phyloP scores from a whole-genome alignment of 2,329 filamentous ascomycete genomes.

The Diaporthe nobilis region DNA sequence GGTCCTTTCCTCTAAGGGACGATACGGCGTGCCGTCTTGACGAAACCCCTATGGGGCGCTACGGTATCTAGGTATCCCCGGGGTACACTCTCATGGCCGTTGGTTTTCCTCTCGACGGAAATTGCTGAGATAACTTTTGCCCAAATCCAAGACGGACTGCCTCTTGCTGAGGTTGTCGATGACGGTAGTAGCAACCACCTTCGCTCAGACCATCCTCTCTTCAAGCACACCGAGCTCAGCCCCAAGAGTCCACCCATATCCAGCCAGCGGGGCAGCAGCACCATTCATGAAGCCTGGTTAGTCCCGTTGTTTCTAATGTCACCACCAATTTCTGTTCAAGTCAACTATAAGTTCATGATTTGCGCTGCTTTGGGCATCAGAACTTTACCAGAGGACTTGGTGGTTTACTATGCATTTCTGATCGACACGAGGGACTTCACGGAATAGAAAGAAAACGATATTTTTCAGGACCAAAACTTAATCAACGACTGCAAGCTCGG shows the following conservation, averaged over 20 bases:
- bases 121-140: background rate
- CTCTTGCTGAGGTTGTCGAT: background rate
- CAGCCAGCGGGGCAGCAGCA: no score
- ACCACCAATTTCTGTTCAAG: background rate
- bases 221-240: background rate
- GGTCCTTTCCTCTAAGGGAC: no score
- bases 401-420: background rate
- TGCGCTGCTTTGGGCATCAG: background rate
- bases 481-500: background rate
- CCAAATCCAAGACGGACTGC: background rate
- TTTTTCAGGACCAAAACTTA: background rate
- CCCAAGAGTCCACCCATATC: background rate
- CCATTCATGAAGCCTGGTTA: background rate
- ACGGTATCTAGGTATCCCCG: no score
- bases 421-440: background rate
- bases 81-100: background rate
- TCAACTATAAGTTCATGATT: background rate
- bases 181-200: background rate
- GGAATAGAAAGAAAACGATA: background rate
- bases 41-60: no score
- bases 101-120: background rate
- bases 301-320: background rate
- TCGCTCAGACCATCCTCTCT: background rate
- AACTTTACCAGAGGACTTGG: background rate
- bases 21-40: no score